Evolutionary conservation across 345 rosid species (phyloP).

Genomic region (Lumnitzera racemosa): DNA sequence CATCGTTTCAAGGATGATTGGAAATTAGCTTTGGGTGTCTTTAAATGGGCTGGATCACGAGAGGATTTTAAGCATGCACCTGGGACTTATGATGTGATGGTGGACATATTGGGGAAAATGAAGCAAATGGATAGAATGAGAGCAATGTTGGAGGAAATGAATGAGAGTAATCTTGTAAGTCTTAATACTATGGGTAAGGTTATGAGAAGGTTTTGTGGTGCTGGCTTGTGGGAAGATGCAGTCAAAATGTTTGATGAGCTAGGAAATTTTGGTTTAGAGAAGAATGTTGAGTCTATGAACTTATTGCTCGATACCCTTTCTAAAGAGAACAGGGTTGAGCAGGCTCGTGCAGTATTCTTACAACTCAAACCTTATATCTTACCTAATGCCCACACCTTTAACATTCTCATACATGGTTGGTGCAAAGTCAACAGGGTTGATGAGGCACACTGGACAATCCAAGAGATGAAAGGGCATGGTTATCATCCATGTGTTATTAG

Average conservation of each 20-base stretch:
- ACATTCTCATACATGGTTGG: slow-evolving; percentile 87
- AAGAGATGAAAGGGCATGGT: slow-evolving; percentile 83
- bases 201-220: slow-evolving; percentile 78
- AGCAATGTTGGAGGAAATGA: slow-evolving; percentile 53
- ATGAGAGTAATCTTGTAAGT: slow-evolving; percentile 29
- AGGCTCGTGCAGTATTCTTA: slow-evolving; percentile 50
- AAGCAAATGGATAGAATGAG: slow-evolving; percentile 65
- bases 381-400: slow-evolving; percentile 64
- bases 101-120: slow-evolving; percentile 68
- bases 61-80: slow-evolving; percentile 30
- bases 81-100: slow-evolving; percentile 43
- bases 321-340: slow-evolving; percentile 64
- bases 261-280: slow-evolving; percentile 49
- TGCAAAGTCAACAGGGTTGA: slow-evolving; percentile 64
- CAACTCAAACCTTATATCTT: slow-evolving; percentile 50
- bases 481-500: slow-evolving; percentile 59
- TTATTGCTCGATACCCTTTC: slow-evolving; percentile 72
- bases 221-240: slow-evolving; percentile 80
- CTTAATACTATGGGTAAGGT: slow-evolving; percentile 50
- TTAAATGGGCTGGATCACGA: slow-evolving; percentile 60
- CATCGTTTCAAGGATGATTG: slow-evolving; percentile 69
- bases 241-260: slow-evolving; percentile 53
- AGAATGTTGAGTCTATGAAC: slow-evolving; percentile 71
- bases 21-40: slow-evolving; percentile 67
- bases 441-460: slow-evolving; percentile 83